Percentiles rank a stretch among this genome's conserved stretches.
Evolutionary conservation across 148 eudicot species (phyloP).

Genomic region (Nepenthes gracilis): DNA sequence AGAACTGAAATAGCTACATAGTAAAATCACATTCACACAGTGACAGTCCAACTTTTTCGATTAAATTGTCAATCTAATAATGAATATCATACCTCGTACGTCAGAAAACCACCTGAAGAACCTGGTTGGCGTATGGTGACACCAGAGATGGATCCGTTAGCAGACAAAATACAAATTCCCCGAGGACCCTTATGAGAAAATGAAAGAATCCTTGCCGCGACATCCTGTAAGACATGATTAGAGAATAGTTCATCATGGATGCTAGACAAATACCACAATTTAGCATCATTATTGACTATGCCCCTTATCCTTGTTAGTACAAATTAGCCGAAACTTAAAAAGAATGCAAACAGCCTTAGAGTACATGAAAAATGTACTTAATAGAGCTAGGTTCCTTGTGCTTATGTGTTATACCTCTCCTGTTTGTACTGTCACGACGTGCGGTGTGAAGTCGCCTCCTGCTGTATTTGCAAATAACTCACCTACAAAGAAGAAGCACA

Average conservation of each 20-base stretch:
- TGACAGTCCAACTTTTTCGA: not conserved
- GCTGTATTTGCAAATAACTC: constrained; percentile 47
- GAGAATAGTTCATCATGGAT: not conserved
- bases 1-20: not conserved
- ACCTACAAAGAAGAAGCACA: constrained; percentile 37
- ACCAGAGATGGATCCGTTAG: constrained; percentile 64
- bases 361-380: too few relatives aligned
- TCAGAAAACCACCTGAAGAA: constrained; percentile 54
- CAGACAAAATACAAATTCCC: constrained; percentile 63
- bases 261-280: not conserved
- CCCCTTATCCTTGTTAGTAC: too few relatives aligned
- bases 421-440: constrained; percentile 39
- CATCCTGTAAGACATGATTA: constrained; percentile 41
- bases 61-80: not conserved
- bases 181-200: constrained; percentile 40
- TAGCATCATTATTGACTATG: too few relatives aligned
- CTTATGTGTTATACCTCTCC: constrained; percentile 45
- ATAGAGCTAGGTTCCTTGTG: too few relatives aligned
- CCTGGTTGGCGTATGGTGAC: constrained; percentile 71
- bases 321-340: too few relatives aligned
- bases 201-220: constrained; percentile 42
- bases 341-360: too few relatives aligned
- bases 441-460: constrained; percentile 57
- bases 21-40: not conserved
- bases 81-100: constrained; percentile 45